Percentiles rank a stretch among this genome's conserved stretches.
Evolutionary conservation across 768 basidiomycete species (phyloP).

Genomic region (Podaxis rugospora): DNA sequence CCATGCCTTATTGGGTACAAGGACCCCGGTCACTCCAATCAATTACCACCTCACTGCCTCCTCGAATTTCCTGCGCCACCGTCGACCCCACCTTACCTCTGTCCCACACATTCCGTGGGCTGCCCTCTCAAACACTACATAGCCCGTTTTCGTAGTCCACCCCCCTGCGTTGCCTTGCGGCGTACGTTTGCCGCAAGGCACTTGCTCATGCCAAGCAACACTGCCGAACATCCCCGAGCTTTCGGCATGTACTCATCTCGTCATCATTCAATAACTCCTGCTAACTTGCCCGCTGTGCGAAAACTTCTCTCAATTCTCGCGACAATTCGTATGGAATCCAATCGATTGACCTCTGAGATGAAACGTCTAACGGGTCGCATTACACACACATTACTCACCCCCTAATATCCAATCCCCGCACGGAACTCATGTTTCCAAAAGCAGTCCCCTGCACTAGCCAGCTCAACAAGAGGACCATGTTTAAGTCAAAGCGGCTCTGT

Average conservation of each 20-base stretch:
- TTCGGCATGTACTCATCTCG: not conserved
- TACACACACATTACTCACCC: not conserved
- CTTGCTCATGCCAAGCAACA: not conserved
- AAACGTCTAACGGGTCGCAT: not conserved
- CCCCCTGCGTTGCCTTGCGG: not conserved
- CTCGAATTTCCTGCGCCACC: not conserved
- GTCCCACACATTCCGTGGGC: not conserved
- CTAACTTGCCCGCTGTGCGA: too few species aligned
- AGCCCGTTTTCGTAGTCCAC: not conserved
- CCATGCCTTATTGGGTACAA: not conserved
- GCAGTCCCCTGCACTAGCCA: not conserved
- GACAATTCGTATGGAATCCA: not conserved
- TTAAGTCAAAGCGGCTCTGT: not conserved
- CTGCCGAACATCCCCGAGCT: not conserved
- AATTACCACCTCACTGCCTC: not conserved
- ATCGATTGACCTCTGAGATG: not conserved
- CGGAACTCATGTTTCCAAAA: not conserved
- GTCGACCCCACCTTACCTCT: not conserved
- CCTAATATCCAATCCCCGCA: not conserved
- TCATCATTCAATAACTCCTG: not conserved
- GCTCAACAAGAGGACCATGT: not conserved
- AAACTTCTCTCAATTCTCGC: not conserved
- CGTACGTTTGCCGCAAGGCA: not conserved
- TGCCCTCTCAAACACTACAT: not conserved
- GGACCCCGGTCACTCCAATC: constrained; percentile 7